Evolutionary conservation across 331 rosid genomes (phyloP).

Genomic region (Malus hybrid): DNA sequence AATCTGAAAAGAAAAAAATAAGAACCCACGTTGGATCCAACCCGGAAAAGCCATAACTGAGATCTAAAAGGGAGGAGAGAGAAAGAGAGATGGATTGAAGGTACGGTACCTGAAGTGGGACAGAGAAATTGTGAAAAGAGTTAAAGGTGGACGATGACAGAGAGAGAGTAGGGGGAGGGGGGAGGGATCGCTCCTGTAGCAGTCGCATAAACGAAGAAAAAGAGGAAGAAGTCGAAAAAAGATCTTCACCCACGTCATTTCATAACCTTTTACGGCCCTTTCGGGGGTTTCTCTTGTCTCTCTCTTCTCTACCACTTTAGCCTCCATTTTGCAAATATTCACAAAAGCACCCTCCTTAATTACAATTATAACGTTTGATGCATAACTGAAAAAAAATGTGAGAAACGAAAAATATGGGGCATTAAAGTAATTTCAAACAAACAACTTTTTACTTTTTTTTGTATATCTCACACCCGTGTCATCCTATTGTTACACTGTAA

Average conservation of each 20-base stretch:
- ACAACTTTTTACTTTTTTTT: too few relatives aligned
- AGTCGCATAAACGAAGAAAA: background rate
- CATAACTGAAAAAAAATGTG: too few relatives aligned
- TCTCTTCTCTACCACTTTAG: background rate
- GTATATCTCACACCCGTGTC: too few relatives aligned
- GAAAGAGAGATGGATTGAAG: background rate
- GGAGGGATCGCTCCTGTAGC: background rate
- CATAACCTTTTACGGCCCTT: background rate
- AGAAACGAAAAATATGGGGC: too few relatives aligned
- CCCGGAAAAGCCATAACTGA: background rate
- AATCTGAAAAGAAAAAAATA: background rate
- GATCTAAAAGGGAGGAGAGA: background rate
- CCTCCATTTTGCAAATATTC: background rate
- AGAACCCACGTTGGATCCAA: background rate
- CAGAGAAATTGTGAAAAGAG: background rate
- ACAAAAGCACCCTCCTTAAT: background rate
- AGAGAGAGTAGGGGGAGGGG: too few relatives aligned
- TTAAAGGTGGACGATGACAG: background rate
- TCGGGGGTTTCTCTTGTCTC: background rate
- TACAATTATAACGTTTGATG: too few relatives aligned
- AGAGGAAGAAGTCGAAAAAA: background rate
- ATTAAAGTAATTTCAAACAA: too few relatives aligned
- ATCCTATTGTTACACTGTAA: too few relatives aligned
- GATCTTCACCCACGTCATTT: constrained; percentile 4
- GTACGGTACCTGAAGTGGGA: background rate